These are phyloP conservation scores for Cyberlindnera maclurae DNA, from an alignment of 805 yeast species.

Conservation along the genomic window DNA sequence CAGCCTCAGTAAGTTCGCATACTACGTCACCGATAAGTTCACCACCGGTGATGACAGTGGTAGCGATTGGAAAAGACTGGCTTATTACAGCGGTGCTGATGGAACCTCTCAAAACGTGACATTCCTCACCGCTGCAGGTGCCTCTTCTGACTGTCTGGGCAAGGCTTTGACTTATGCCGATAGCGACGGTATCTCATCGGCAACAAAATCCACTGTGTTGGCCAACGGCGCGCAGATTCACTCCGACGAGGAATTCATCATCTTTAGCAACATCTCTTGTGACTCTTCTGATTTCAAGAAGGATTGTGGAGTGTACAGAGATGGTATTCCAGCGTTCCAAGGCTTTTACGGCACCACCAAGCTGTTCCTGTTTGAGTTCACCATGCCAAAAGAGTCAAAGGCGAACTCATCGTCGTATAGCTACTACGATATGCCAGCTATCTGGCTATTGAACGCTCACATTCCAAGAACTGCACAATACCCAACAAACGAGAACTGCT, in stretches of 20 bases:
- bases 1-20: constrained; percentile 52
- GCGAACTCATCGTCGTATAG: constrained; percentile 23
- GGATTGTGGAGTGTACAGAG: constrained; percentile 71
- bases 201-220: constrained; percentile 41
- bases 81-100: constrained; percentile 47
- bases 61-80: constrained; percentile 49
- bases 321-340: constrained; percentile 68
- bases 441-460: constrained; percentile 67
- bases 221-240: constrained; percentile 39
- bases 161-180: constrained; percentile 58
- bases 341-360: constrained; percentile 63
- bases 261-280: constrained; percentile 55
- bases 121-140: constrained; percentile 59
- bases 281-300: constrained; percentile 43
- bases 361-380: constrained; percentile 66
- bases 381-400: constrained; percentile 50
- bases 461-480: constrained; percentile 74
- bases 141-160: constrained; percentile 56
- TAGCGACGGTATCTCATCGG: constrained; percentile 44
- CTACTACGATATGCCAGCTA: constrained; percentile 62
- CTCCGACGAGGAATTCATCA: constrained; percentile 54
- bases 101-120: constrained; percentile 57
- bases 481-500: constrained; percentile 52
- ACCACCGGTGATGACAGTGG: constrained; percentile 26
- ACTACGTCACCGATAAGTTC: constrained; percentile 42